A percentile compares a stretch with the other conserved stretches of the same genome.
Evolutionary conservation across 345 rosid species (phyloP).

Genomic region (Dipteronia sinensis): DNA sequence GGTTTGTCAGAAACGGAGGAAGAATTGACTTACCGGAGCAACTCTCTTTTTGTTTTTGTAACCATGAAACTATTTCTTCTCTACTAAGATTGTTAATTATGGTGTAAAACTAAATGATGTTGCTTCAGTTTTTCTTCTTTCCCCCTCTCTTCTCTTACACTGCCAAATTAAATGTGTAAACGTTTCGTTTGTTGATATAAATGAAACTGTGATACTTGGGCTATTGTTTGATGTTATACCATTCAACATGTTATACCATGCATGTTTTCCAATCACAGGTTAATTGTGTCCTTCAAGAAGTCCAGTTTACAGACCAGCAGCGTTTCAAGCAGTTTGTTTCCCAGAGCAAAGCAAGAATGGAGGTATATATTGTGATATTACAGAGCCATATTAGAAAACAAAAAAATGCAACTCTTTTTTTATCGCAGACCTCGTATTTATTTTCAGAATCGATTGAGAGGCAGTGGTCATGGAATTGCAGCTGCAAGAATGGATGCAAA

Average conservation of each 20-base stretch:
- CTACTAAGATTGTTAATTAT: background rate
- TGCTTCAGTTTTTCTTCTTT: background rate
- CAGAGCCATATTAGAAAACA: constrained; percentile 8
- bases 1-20: background rate
- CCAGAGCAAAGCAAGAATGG: constrained; percentile 97
- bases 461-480: constrained; percentile 93
- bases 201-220: background rate
- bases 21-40: background rate
- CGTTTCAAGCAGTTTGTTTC: constrained; percentile 97
- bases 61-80: background rate
- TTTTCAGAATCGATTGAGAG: constrained; percentile 81
- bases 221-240: background rate
- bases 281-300: constrained; percentile 86
- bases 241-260: background rate
- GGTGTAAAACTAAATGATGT: constrained; percentile 1
- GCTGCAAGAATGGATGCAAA: constrained; percentile 94
- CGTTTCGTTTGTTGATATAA: background rate
- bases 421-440: constrained; percentile 13
- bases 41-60: too few relatives aligned
- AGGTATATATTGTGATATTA: constrained; percentile 50
- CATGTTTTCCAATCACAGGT: constrained; percentile 44
- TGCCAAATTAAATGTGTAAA: background rate
- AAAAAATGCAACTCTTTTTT: constrained; percentile 15
- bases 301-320: constrained; percentile 90
- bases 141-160: background rate